A percentile compares a stretch with the other conserved stretches of the same genome.
These are phyloP conservation scores for Filosporella fistucella DNA, from an alignment of 495 filamentous ascomycete genomes.

Conservation along the genomic window DNA sequence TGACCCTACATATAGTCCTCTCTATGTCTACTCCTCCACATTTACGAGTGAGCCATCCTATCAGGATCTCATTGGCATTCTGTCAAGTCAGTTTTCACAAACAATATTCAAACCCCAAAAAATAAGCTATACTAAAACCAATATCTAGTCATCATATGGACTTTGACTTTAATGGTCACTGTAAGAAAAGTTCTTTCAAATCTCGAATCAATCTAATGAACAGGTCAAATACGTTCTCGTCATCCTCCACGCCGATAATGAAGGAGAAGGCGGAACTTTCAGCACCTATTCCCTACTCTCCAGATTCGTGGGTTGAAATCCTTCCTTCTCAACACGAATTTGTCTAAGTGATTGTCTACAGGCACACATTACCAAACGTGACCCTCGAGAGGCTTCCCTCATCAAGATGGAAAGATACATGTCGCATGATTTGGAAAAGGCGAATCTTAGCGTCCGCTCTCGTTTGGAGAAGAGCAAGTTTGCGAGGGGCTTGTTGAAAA, in stretches of 20 bases:
- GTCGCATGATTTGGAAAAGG: constrained; percentile 44
- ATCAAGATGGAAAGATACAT: constrained; percentile 55
- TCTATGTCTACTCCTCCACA: constrained; percentile 70
- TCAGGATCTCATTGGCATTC: constrained; percentile 58
- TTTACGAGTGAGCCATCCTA: constrained; percentile 50
- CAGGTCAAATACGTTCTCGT: constrained; percentile 60
- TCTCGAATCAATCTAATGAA: not conserved
- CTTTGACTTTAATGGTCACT: constrained; percentile 68
- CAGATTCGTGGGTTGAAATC: constrained; percentile 38
- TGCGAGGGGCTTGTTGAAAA: constrained; percentile 50
- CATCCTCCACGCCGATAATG: constrained; percentile 65
- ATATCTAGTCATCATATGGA: constrained; percentile 75
- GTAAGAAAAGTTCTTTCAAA: constrained; percentile 28
- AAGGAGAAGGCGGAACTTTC: constrained; percentile 75
- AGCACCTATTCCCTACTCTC: constrained; percentile 64
- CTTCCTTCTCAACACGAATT: not conserved
- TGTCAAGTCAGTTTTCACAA: too few species aligned
- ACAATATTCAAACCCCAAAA: too few species aligned
- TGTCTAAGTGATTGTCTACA: not conserved
- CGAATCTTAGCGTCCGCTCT: constrained; percentile 46
- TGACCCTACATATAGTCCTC: constrained; percentile 45
- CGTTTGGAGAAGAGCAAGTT: constrained; percentile 52
- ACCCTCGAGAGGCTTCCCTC: constrained; percentile 18
- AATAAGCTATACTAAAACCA: too few species aligned
- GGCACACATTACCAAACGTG: constrained; percentile 27